Base-by-base conservation (phyloP, 768 basidiomycete genomes). In the Pholiota molesta region DNA sequence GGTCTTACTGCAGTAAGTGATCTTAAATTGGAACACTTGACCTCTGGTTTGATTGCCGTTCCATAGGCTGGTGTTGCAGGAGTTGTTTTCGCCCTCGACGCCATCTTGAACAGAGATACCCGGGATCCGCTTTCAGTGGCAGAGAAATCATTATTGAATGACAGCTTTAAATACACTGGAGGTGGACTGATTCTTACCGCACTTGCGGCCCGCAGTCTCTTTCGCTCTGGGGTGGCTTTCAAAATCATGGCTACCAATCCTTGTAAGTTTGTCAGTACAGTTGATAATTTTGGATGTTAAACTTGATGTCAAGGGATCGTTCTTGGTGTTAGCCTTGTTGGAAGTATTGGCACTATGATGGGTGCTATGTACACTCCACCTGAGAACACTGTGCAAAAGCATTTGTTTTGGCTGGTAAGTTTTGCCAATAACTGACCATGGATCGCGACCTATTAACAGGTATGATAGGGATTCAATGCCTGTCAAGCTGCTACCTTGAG, bases 401-500 rank as follows among this genome's bases (percentile, higher is more conserved):
- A 94, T 73, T 72, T 86, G 13, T 89, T 91, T 74, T 93, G 92
- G 92, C 79, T 92, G 66, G 91, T 87, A 68, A 70, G 86, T 78
- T 1, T 11, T 45, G 1, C 55, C 26, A 14, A 28, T 23, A 14
- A 33, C 19, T 37, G 8, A 13, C 11, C 21, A 14, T 44, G 14
- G 31, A 23, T 37, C 17, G 31, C 31, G 19, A 49, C 19, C 21
- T 31, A 28, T 26, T 47, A 44, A 33, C 10, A 17, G 44, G 1
- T 56, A 52, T 51, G 37, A 16, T 60, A 92, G 90, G 88, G 87
- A 4, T 96, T 97, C 75, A 92, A 95, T 65, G 88, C 83, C 3
- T 92, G 86, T 72, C 94, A 96, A 77, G 92, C 92, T 7, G 90
- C 92, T 7, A 92, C 91, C 2, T 79, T 97, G 44, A 91, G 90